Percentiles rank a stretch among this genome's conserved stretches.
Conservation (phyloP, 78 protist genomes). For the Planoprotostelium fungivorum region DNA sequence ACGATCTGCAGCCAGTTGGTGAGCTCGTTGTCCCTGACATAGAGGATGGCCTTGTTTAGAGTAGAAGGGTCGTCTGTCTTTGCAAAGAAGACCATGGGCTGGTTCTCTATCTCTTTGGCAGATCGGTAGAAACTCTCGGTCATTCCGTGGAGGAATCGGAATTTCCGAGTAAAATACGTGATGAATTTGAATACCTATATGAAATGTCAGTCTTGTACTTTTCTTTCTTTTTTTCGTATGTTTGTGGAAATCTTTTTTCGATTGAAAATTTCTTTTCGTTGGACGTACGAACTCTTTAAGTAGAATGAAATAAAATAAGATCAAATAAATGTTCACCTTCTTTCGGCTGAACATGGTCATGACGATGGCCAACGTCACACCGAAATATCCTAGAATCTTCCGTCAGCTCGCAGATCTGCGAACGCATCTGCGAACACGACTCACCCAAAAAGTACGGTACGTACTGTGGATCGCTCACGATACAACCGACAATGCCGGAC, state of each 20-base stretch:
- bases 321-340: background rate
- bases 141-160: background rate
- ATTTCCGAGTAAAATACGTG: conserved; percentile 27
- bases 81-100: conserved; percentile 68
- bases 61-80: conserved; percentile 46
- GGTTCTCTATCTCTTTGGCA: conserved; percentile 35
- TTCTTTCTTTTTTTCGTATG: too few species aligned
- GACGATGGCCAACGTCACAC: background rate
- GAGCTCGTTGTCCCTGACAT: conserved; percentile 79
- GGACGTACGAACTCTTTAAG: too few species aligned
- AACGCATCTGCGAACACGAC: background rate
- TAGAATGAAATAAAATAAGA: background rate
- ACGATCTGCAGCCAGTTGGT: conserved; percentile 67
- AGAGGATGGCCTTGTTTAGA: conserved; percentile 73
- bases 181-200: conserved; percentile 24
- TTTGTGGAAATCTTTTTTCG: too few species aligned
- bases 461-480: conserved; percentile 22
- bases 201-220: background rate
- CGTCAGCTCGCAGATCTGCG: background rate
- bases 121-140: background rate
- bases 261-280: background rate
- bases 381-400: background rate
- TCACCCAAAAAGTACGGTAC: conserved; percentile 53
- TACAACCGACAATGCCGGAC: conserved; percentile 38
- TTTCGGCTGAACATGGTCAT: conserved; percentile 2